These are phyloP conservation scores for Phaeosphaeriaceae sp. DNA, from an alignment of 2,329 filamentous ascomycete genomes.

Conservation along the genomic window DNA sequence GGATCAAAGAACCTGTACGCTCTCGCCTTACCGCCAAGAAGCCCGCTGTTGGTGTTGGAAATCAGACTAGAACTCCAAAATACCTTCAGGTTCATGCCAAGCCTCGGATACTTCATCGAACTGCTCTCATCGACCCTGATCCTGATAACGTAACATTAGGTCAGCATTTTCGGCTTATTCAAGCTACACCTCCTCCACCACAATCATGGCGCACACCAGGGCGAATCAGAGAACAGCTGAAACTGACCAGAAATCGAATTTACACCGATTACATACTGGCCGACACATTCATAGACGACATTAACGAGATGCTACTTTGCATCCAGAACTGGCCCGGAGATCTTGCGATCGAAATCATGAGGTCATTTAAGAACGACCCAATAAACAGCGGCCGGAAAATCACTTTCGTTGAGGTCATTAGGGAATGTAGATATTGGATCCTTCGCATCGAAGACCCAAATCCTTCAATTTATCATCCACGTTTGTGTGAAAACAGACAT, in stretches of 20 bases:
- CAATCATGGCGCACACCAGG: conserved; percentile 3
- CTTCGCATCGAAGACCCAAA: background rate
- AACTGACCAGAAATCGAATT: conserved; percentile 7
- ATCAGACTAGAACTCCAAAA: background rate
- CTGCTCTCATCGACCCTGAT: background rate
- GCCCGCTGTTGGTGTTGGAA: too few relatives aligned
- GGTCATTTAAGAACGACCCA: conserved; percentile 6
- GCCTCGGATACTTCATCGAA: background rate
- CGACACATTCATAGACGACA: conserved; percentile 10
- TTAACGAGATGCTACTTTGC: conserved; percentile 17
- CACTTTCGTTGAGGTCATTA: background rate
- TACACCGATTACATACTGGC: conserved; percentile 9
- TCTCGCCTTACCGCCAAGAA: background rate
- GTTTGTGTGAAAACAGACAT: background rate
- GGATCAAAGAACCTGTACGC: too few relatives aligned
- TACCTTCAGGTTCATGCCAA: background rate
- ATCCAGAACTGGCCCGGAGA: conserved; percentile 5
- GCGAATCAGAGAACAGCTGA: conserved; percentile 1
- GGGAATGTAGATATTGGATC: background rate
- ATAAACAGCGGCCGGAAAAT: conserved; percentile 2
- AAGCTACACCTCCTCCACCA: background rate
- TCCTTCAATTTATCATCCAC: background rate
- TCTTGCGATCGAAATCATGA: conserved; percentile 1
- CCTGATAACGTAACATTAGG: background rate
- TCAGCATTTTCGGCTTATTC: background rate